Base-by-base conservation (phyloP, 768 basidiomycete genomes). In the Hygrophorus pudorinus region DNA sequence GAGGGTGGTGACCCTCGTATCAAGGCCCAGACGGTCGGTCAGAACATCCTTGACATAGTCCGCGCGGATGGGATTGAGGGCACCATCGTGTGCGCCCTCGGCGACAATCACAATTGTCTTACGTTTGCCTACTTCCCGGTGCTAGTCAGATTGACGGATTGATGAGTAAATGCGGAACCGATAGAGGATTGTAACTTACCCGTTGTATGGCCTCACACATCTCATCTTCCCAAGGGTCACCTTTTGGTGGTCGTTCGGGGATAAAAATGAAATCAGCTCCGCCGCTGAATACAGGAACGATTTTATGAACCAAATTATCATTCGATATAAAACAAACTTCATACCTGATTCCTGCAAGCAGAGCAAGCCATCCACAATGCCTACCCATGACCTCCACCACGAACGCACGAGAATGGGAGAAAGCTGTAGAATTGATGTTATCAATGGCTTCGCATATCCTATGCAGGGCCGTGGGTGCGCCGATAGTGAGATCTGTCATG, bases 341-440 rank as follows among this genome's bases (percentile, higher is more conserved):
- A 47, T 55, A 86, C 82, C 86, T 87, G 40, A 97, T 84, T 49
- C 86, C 92, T 9, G 92, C 96, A 56, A 92, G 72, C 17, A 98
- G 70, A 2, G 96, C 92, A 13, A 98, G 71, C 96, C 96, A 99
- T n/a, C 96, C 96, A 62, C 96, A 98, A 59, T 98, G 89, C 45
- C 94, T 71, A n/a, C 96, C 96, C 96, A 98, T 99, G 42, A 98
- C 96, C 63, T 98, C 96, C 32, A 99, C 73, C 33, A 99, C 93
- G 61, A 99, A 99, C 0, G 96, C 96, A 46, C 96, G 78, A 21
- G 92, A 97, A 62, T 99, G 96, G 44, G 90, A 94, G 50, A 76
- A 76, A 5, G 96, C 96, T 6, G 96, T 98, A 4, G 92, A 93
- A 54, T 92, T 94, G 63, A 99, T 98, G 51, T 91, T 94, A 59